Evolutionary conservation across 139 green algal species (phyloP), one percentile per base, ranked within the genome.

Genomic region (Trebouxia sp.): DNA sequence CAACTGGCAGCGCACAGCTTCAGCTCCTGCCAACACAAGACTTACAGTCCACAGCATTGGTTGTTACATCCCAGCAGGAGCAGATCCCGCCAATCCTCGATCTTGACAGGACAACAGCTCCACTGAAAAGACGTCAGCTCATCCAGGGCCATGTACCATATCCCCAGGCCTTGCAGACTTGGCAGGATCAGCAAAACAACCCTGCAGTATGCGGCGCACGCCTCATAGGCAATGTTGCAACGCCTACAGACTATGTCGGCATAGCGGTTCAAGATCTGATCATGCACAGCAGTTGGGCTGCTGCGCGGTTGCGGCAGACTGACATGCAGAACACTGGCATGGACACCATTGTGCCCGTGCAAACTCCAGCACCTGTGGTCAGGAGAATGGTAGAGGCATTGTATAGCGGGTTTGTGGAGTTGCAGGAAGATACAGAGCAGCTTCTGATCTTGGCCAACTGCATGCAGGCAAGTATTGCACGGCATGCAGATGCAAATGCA

Each of bases 171-270:
- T 39, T 39, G 1, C n/a, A 39, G n/a, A 66, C 55, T 12, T 66
- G 55, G 55, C 55, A 35, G 55, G 55, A 66, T 39, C 17, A 66
- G 55, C n/a, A 66, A 28, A n/a, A 66, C 55, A 66, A 66, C 37
- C 55, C 5, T 38, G n/a, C 26, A 39, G 55, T 66, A 28, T 66
- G 55, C 37, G 55, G 55, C 55, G 37, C 37, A 3, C n/a, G 55
- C 6, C 26, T 66, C 7, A 39, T 66, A 39, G 55, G 55, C 35
- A 28, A 66, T 39, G 55, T 28, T 35, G n/a, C 14, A 28, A n/a
- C 35, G 55, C 55, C 55, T 39, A 1, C 17, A 22, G 55, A 66
- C 0, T 66, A 66, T 9, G n/a, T 66, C 17, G 55, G 55, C 10
- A 26, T 65, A 35, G 53, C 17, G 35, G 55, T 66, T 8, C 55